Conservation (phyloP, 1,139 yeast genomes). For the Williopsis jadinii region DNA sequence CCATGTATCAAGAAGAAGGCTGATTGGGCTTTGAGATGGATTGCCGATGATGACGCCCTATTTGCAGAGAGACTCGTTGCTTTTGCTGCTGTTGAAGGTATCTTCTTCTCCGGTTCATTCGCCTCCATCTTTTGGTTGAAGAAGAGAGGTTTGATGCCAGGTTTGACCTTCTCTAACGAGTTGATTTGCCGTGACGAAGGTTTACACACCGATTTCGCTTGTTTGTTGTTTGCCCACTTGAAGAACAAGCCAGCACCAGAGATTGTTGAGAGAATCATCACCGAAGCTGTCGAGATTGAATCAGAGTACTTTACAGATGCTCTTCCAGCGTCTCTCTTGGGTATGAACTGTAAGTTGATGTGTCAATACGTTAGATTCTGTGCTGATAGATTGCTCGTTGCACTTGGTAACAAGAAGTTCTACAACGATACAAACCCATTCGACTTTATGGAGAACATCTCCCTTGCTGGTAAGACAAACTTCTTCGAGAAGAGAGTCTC, state of each 20-base stretch:
- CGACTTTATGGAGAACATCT: constrained; percentile 97
- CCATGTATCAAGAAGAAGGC: constrained; percentile 96
- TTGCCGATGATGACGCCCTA: constrained; percentile 74
- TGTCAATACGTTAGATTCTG: constrained; percentile 96
- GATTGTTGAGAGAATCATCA: constrained; percentile 77
- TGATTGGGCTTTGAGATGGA: constrained; percentile 98
- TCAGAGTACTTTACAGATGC: constrained; percentile 93
- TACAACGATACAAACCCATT: constrained; percentile 91
- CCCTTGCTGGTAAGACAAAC: constrained; percentile 96
- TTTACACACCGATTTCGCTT: constrained; percentile 96
- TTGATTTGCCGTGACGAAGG: constrained; percentile 98
- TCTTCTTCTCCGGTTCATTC: constrained; percentile 95
- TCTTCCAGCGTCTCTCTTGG: constrained; percentile 82
- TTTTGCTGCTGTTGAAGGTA: constrained; percentile 98
- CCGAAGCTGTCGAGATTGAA: constrained; percentile 94
- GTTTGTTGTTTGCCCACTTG: constrained; percentile 88
- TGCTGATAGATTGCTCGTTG: constrained; percentile 87
- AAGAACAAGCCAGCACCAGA: constrained; percentile 76
- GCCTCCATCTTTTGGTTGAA: constrained; percentile 98
- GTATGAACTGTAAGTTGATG: constrained; percentile 91
- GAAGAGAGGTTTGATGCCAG: constrained; percentile 98
- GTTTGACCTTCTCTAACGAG: constrained; percentile 93
- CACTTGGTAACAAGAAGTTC: constrained; percentile 84
- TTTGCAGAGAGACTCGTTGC: constrained; percentile 96
- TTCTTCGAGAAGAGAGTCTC: constrained; percentile 98